Evolutionary conservation across 2,329 filamentous ascomycete genomes (phyloP).

Genomic region (Cytospora piceae): DNA sequence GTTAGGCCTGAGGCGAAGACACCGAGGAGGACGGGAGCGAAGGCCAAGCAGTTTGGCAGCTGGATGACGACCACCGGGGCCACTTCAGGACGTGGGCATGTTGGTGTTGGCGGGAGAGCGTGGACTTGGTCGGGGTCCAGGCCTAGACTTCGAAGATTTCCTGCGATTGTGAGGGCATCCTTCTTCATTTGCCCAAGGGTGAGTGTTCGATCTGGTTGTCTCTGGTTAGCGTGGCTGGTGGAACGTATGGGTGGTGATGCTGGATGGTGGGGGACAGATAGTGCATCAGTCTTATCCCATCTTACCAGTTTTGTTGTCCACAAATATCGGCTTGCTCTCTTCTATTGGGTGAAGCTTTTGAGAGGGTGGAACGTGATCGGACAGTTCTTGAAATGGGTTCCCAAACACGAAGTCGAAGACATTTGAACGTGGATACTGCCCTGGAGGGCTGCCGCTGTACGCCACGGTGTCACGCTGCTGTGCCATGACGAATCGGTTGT

Average conservation of each 20-base stretch:
- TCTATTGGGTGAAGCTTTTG: conserved; percentile 41
- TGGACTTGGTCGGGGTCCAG: conserved; percentile 42
- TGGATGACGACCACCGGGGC: conserved; percentile 48
- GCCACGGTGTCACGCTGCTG: conserved; percentile 24
- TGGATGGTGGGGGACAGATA: not conserved
- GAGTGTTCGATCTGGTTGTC: conserved; percentile 40
- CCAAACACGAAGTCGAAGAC: conserved; percentile 45
- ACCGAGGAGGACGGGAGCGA: conserved; percentile 43
- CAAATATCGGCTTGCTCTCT: conserved; percentile 42
- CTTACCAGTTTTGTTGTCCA: conserved; percentile 47
- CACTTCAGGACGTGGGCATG: conserved; percentile 44
- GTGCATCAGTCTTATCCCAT: conserved; percentile 1
- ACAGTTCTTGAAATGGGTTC: conserved; percentile 42
- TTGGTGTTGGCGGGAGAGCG: conserved; percentile 44
- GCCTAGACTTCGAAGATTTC: conserved; percentile 42
- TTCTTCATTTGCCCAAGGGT: conserved; percentile 40
- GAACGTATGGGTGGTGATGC: not conserved
- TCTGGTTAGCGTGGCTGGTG: conserved; percentile 18
- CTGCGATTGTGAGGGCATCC: conserved; percentile 43
- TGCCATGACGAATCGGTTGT: conserved; percentile 11
- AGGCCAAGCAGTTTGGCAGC: conserved; percentile 47
- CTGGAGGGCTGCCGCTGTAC: conserved; percentile 33
- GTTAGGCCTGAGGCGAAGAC: conserved; percentile 46
- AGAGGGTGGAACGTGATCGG: conserved; percentile 36
- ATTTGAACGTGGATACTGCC: conserved; percentile 36